Evolutionary conservation across 2,329 filamentous ascomycete genomes (phyloP), one percentile per base, ranked within the genome.

Genomic region (Trichoderma harzianum): DNA sequence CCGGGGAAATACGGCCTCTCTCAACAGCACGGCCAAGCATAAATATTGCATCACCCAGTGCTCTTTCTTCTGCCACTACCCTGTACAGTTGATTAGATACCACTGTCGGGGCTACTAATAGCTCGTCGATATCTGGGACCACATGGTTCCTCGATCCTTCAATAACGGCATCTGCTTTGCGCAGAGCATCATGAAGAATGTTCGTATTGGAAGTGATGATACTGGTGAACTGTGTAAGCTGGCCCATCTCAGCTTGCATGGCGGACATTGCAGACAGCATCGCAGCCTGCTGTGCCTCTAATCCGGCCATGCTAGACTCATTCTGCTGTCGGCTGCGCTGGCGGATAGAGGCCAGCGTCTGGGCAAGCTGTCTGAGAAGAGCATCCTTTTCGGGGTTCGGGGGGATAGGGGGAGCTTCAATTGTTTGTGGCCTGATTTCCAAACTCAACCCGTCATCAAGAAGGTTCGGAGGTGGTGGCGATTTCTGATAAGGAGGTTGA

Each of bases 321-420:
- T 95, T 95, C 77, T 96, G 92, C 30, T 87, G 82, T 61, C 92
- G 87, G 68, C 90, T 91, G 62, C 88, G 87, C 73, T 90, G 89
- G 18, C 95, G 90, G 74, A 93, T 90, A 51, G 88, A 84, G 69
- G 90, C 86, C 3, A 98, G 84, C 0, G 90, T 89, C 70, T 87
- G 85, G 43, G 91, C 94, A 34, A 98, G 87, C 58, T 94, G 92
- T 68, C 88, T 87, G 3, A 97, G 86, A 18, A 98, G 88, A 24
- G 92, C 91, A 80, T 98, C 94, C 79, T 97, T 98, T 82, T 98
- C 94, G 0, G 96, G 96, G 77, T 99, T 99, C 0, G 94, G 95
- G 0, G 96, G 95, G 36, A 98, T 94, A 0, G 95, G 95, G 0
- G 96, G 95, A 1, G 94, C 89, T 7, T 91, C 86, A 8, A 90